A percentile compares a stretch with the other conserved stretches of the same genome.
phyloP scores from a whole-genome alignment of 345 rosid genomes.

The Chamaenerion angustifolium region DNA sequence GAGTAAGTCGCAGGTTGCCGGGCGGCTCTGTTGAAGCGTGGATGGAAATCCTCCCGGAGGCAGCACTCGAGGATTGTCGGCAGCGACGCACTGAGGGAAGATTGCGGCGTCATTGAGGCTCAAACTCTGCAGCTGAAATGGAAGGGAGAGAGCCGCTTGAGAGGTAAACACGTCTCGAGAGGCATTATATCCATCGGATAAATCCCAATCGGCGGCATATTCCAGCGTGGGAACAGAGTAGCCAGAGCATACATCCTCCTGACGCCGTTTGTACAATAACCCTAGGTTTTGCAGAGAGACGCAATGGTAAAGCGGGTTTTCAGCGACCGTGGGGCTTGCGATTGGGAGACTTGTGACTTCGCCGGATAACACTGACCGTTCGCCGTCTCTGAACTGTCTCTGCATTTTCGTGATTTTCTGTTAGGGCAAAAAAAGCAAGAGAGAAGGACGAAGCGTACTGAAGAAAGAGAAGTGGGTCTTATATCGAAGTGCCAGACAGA shows the following conservation, averaged over 20 bases:
- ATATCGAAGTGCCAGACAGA: no score
- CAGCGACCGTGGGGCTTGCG: conserved; percentile 9
- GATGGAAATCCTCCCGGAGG: neutral
- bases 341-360: neutral
- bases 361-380: conserved; percentile 5
- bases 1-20: neutral
- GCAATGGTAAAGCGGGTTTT: conserved; percentile 5
- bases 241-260: conserved; percentile 14
- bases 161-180: neutral
- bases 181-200: no score
- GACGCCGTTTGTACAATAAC: neutral
- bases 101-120: neutral
- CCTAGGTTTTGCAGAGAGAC: conserved; percentile 8
- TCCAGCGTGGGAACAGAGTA: conserved; percentile 35
- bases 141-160: neutral
- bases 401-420: no score
- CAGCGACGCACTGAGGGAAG: neutral
- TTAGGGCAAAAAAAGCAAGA: no score
- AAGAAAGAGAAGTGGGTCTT: no score
- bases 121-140: neutral
- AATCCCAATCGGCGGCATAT: neutral
- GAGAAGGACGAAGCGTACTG: no score
- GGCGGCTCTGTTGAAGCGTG: neutral
- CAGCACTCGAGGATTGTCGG: neutral
- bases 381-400: no score